A percentile compares a stretch with the other conserved stretches of the same genome.
These are phyloP conservation scores for Fusarium tanahbumbuense DNA, from an alignment of 2,329 filamentous ascomycete genomes.

Conservation along the genomic window DNA sequence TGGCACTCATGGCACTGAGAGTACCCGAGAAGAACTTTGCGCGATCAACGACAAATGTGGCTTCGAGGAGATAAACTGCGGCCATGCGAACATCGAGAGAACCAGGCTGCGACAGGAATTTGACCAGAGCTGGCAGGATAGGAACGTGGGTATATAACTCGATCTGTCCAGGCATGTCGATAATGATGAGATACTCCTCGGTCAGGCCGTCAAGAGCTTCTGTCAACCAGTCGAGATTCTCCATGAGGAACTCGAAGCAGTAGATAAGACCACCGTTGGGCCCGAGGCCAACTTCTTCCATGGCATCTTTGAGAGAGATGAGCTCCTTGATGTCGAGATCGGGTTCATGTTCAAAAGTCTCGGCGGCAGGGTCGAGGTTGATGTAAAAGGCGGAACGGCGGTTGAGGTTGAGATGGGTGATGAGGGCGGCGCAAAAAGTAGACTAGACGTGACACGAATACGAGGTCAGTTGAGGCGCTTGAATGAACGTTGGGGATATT, in stretches of 20 bases:
- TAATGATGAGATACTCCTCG: constrained; percentile 96
- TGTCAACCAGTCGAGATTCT: constrained; percentile 92
- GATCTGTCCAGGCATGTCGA: constrained; percentile 99
- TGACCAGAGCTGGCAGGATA: constrained; percentile 85
- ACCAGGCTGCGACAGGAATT: constrained; percentile 81
- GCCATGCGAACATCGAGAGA: constrained; percentile 91
- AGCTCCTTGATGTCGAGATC: constrained; percentile 96
- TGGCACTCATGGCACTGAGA: constrained; percentile 95
- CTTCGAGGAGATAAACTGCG: constrained; percentile 93
- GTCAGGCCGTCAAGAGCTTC: constrained; percentile 86
- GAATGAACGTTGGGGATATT: constrained; percentile 2
- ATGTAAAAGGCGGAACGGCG: constrained; percentile 97
- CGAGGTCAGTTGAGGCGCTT: constrained; percentile 27
- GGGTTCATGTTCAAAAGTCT: constrained; percentile 89
- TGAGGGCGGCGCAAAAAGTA: constrained; percentile 93
- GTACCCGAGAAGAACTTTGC: constrained; percentile 98
- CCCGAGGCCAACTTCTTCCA: constrained; percentile 92
- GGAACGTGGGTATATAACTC: constrained; percentile 98
- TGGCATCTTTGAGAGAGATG: constrained; percentile 93
- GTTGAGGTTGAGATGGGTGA: constrained; percentile 90
- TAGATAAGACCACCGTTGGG: constrained; percentile 95
- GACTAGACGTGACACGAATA: constrained; percentile 63
- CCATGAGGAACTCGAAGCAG: constrained; percentile 95
- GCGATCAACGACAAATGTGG: constrained; percentile 93
- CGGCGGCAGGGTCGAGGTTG: constrained; percentile 96